phyloP scores from a whole-genome alignment of 345 rosid genomes.

The Lepidium africanum region DNA sequence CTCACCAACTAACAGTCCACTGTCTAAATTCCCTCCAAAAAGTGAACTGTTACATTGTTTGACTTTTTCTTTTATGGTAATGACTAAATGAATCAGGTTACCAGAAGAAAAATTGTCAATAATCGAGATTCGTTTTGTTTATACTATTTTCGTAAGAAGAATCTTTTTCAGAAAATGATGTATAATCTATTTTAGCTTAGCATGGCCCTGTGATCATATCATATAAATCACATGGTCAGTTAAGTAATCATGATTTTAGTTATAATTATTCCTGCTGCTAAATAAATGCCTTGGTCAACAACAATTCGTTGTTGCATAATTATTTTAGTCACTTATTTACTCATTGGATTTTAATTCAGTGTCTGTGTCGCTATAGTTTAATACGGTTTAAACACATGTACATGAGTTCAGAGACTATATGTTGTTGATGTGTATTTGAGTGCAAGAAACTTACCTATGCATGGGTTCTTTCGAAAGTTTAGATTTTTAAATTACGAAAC shows the following conservation, averaged over 20 bases:
- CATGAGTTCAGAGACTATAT: not conserved
- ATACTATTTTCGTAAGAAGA: no score
- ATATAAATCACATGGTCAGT: not conserved
- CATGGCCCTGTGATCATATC: not conserved
- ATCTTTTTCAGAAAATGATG: no score
- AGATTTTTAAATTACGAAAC: not conserved
- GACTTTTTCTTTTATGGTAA: constrained; percentile 8
- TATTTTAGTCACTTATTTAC: not conserved
- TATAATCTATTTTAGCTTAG: not conserved
- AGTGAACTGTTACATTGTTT: constrained; percentile 6
- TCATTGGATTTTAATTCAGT: not conserved
- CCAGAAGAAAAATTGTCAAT: not conserved
- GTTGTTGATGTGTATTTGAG: not conserved
- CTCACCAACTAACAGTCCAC: constrained; percentile 21
- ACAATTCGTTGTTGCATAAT: not conserved
- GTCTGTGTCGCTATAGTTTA: not conserved
- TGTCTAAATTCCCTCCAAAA: not conserved
- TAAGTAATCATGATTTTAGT: not conserved
- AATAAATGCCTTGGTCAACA: not conserved
- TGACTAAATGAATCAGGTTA: not conserved
- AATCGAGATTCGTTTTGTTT: not conserved
- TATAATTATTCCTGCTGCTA: not conserved
- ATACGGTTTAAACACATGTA: constrained; percentile 6
- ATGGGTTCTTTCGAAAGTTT: not conserved
- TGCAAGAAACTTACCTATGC: not conserved